Evolutionary conservation across 2,329 filamentous ascomycete species (phyloP).

Genomic region (Aspergillus chevalieri): DNA sequence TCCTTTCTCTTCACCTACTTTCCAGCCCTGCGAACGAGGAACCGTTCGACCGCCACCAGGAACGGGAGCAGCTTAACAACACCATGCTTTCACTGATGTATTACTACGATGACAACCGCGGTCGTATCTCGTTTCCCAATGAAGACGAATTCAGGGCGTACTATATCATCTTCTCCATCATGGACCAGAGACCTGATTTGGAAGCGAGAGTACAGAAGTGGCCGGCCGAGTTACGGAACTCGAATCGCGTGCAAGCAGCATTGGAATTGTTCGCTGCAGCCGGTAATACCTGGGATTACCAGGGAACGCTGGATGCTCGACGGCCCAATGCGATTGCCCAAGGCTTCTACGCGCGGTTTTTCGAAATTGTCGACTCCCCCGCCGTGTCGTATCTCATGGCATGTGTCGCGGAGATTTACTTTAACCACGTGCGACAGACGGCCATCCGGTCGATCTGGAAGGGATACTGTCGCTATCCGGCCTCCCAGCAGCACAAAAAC

Average conservation of each 20-base stretch:
- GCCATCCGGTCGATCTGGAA: slow-evolving; percentile 52
- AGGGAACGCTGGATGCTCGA: slow-evolving; percentile 46
- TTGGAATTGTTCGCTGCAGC: slow-evolving; percentile 53
- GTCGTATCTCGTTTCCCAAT: slow-evolving; percentile 47
- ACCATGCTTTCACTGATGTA: slow-evolving; percentile 57
- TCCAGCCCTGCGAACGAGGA: slow-evolving; percentile 46
- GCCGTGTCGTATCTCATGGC: slow-evolving; percentile 57
- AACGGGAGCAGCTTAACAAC: slow-evolving; percentile 59
- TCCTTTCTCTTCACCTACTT: slow-evolving; percentile 56
- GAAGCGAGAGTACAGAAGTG: slow-evolving; percentile 55
- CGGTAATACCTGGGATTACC: slow-evolving; percentile 47
- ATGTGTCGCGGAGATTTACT: slow-evolving; percentile 59
- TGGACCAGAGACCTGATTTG: slow-evolving; percentile 48
- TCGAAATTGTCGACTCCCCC: slow-evolving; percentile 49
- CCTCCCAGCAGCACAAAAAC: slow-evolving; percentile 44
- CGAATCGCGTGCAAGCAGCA: slow-evolving; percentile 51
- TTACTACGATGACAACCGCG: slow-evolving; percentile 53
- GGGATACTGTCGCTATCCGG: slow-evolving; percentile 44
- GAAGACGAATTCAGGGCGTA: slow-evolving; percentile 62
- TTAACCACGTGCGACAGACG: slow-evolving; percentile 52
- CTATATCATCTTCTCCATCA: slow-evolving; percentile 52
- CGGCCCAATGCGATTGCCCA: slow-evolving; percentile 50
- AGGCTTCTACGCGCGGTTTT: slow-evolving; percentile 54
- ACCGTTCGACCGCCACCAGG: slow-evolving; percentile 53
- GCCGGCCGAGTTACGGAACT: slow-evolving; percentile 45